Percentiles rank a stretch among this genome's conserved stretches.
Conservation (phyloP, 2,329 filamentous ascomycete genomes). For the Aspergillus novofumigatus region DNA sequence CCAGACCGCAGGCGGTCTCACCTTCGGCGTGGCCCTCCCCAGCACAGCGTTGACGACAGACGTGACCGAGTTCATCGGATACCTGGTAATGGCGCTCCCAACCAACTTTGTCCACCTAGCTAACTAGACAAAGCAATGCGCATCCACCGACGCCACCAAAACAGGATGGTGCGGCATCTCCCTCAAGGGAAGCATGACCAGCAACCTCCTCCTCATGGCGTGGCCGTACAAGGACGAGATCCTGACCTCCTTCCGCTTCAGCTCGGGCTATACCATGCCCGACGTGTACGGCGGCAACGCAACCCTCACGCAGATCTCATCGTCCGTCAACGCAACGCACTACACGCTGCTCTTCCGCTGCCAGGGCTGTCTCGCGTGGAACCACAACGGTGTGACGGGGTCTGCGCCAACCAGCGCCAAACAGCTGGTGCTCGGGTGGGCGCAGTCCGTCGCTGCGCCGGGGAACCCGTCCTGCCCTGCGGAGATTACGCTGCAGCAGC, state of each 20-base stretch:
- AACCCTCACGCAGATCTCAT: conserved; percentile 57
- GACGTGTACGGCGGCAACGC: conserved; percentile 59
- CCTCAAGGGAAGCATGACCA: conserved; percentile 55
- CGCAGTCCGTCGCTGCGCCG: conserved; percentile 44
- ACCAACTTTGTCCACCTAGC: neutral
- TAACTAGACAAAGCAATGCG: conserved; percentile 41
- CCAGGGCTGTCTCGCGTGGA: conserved; percentile 53
- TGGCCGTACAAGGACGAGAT: conserved; percentile 54
- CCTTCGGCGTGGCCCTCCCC: conserved; percentile 55
- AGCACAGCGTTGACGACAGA: conserved; percentile 44
- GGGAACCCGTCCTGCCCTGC: conserved; percentile 42
- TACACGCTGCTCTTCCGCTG: conserved; percentile 65
- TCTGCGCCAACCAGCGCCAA: conserved; percentile 45
- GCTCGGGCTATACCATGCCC: conserved; percentile 57
- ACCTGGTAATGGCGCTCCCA: conserved; percentile 43
- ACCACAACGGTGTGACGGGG: conserved; percentile 45
- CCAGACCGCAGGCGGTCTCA: conserved; percentile 44
- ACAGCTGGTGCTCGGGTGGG: conserved; percentile 53
- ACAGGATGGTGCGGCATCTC: conserved; percentile 58
- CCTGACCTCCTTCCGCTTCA: conserved; percentile 56
- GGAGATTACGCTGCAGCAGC: conserved; percentile 51
- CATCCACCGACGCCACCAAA: conserved; percentile 42
- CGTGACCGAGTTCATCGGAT: conserved; percentile 57
- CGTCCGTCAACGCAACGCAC: conserved; percentile 53
- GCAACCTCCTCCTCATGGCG: conserved; percentile 54